Evolutionary conservation across 371 early-diverging fungal genomes (phyloP), one percentile per base, ranked within the genome.

Genomic region (Mucor ambiguus): DNA sequence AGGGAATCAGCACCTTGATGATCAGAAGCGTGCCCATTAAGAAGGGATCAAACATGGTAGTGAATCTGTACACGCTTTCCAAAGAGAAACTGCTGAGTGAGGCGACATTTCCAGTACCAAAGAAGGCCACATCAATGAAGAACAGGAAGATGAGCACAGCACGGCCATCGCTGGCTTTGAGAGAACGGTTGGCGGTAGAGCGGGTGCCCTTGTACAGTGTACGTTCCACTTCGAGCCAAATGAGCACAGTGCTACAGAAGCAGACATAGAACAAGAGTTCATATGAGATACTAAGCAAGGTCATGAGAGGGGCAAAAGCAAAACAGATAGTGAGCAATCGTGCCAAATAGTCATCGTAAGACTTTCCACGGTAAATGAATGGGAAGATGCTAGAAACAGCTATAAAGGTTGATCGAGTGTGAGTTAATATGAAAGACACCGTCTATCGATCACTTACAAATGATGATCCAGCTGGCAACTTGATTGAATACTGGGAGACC

Each of bases 71-170:
- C 24, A 98, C 96, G n/a, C 92, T 90, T 61, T 88, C 89, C 24
- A 98, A 77, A 1, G 92, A 90, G 79, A 98, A 98, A 35, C 92
- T 92, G 49, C 90, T 83, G 60, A 98, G 65, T 3, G 92, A 91
- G 2, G 98, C 98, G 14, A 98, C 89, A 71, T 98, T 98, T 65
- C 97, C 97, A 0, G 97, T 96, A 35, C 97, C 96, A 81, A 98
- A 98, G 82, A 98, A 98, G 5, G 93, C 96, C 3, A 94, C 89
- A 69, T 94, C 91, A 76, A 96, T 89, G 65, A 96, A 92, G 74
- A 95, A 90, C 60, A 96, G 78, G 75, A 96, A 96, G 58, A 89
- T 61, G 12, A 90, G 75, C 6, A 92, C 90, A 0, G 90, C 88
- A 33, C 94, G 89, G 46, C 89, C 76, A 72, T 96, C 95, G 68